These are phyloP conservation scores for Candida railenensis DNA, from an alignment of 805 yeast genomes.

Conservation along the genomic window DNA sequence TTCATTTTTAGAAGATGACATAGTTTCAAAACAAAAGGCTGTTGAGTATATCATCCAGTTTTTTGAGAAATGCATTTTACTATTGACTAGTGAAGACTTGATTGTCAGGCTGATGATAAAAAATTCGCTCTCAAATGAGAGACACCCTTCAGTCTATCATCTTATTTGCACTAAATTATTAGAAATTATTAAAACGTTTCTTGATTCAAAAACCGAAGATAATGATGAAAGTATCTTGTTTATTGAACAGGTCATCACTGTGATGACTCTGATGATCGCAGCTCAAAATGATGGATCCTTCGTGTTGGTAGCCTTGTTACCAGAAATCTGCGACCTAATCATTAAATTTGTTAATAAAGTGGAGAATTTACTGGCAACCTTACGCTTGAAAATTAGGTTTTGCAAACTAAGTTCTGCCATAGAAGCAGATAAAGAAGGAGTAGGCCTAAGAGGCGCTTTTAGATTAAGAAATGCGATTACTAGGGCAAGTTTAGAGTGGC, in stretches of 20 bases:
- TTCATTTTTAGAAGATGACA: slow-evolving; percentile 17
- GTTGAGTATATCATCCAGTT: slow-evolving; percentile 43
- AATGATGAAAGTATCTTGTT: slow-evolving; percentile 34
- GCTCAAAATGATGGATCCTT: slow-evolving; percentile 36
- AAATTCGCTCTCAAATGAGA: slow-evolving; percentile 66
- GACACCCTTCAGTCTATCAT: slow-evolving; percentile 57
- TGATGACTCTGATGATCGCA: slow-evolving; percentile 40
- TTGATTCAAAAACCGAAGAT: slow-evolving; percentile 12
- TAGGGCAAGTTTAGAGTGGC: slow-evolving; percentile 50
- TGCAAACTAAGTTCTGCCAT: slow-evolving; percentile 37
- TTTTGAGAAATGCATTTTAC: slow-evolving; percentile 48
- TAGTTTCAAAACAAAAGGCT: slow-evolving; percentile 25
- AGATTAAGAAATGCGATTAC: slow-evolving; percentile 48
- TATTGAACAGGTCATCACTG: slow-evolving; percentile 49
- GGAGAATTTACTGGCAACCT: slow-evolving; percentile 24
- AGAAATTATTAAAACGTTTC: slow-evolving; percentile 32
- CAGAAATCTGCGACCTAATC: slow-evolving; percentile 26
- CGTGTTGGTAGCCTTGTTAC: slow-evolving; percentile 29
- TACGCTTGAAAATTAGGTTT: slow-evolving; percentile 43
- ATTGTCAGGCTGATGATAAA: slow-evolving; percentile 67
- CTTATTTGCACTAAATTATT: slow-evolving; percentile 47
- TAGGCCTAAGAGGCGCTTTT: slow-evolving; percentile 45
- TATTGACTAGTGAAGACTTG: slow-evolving; percentile 49
- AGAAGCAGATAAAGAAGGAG: slow-evolving; percentile 29
- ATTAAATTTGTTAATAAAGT: slow-evolving; percentile 27